A percentile compares a stretch with the other conserved stretches of the same genome.
Conservation (phyloP, 2,329 filamentous ascomycete species). For the Arthrobotrys sphaeroides region DNA sequence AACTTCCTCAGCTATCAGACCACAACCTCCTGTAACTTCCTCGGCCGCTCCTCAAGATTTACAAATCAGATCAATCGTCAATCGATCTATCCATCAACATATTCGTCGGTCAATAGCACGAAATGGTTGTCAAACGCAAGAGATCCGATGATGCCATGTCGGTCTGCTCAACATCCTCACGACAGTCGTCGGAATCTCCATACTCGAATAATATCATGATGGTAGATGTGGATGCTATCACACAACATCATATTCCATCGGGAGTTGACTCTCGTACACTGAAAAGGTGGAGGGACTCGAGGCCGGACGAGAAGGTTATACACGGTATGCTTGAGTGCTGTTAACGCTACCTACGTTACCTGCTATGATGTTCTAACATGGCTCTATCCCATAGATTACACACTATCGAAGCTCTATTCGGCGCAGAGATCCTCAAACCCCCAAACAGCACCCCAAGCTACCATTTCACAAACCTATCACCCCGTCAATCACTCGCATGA, state of each 20-base stretch:
- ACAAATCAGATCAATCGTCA: too few relatives aligned
- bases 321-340: conserved; percentile 54
- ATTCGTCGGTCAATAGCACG: not conserved
- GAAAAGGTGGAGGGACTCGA: conserved; percentile 55
- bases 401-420: conserved; percentile 57
- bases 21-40: not conserved
- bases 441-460: not conserved
- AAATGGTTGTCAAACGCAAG: conserved; percentile 51
- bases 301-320: conserved; percentile 55
- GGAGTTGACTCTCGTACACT: conserved; percentile 53
- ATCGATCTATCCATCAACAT: not conserved
- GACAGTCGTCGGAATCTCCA: conserved; percentile 29
- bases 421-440: conserved; percentile 48
- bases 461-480: conserved; percentile 4
- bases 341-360: not conserved
- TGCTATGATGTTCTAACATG: not conserved
- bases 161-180: conserved; percentile 42
- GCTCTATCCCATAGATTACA: conserved; percentile 54
- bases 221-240: conserved; percentile 40
- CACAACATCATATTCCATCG: conserved; percentile 43
- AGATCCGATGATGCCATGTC: conserved; percentile 50
- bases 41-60: too few relatives aligned
- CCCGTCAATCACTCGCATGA: conserved; percentile 8
- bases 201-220: conserved; percentile 33
- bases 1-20: not conserved